These are phyloP conservation scores for Senecio squalidus DNA, from an alignment of 140 eudicot genomes.

Conservation along the genomic window DNA sequence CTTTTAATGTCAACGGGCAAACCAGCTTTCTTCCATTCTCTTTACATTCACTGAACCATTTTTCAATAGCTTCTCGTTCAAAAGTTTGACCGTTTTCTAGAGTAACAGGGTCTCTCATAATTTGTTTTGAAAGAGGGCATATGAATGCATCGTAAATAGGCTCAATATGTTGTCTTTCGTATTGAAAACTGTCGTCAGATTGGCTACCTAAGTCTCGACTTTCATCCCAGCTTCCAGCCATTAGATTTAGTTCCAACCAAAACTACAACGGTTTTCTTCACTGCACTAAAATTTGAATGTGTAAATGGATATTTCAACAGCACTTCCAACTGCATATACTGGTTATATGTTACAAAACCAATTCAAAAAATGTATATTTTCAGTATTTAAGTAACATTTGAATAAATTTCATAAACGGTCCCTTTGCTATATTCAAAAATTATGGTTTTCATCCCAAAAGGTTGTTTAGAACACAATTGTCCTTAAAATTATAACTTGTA, in stretches of 20 bases:
- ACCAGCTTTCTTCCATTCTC: slow-evolving; percentile 61
- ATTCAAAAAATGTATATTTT: background rate
- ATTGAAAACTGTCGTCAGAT: slow-evolving; percentile 71
- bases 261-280: slow-evolving; percentile 3
- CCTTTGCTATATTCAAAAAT: too few relatives aligned
- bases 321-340: background rate
- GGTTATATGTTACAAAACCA: background rate
- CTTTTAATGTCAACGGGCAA: slow-evolving; percentile 68
- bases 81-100: slow-evolving; percentile 76
- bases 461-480: too few relatives aligned
- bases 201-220: slow-evolving; percentile 58
- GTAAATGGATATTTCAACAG: background rate
- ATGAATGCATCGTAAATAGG: slow-evolving; percentile 82
- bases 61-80: slow-evolving; percentile 87
- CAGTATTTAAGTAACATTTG: too few relatives aligned
- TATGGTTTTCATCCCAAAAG: too few relatives aligned
- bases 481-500: too few relatives aligned
- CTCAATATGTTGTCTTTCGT: slow-evolving; percentile 58
- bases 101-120: slow-evolving; percentile 87
- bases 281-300: slow-evolving; percentile 5
- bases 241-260: slow-evolving; percentile 18
- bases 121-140: slow-evolving; percentile 81
- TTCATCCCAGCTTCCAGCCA: slow-evolving; percentile 77
- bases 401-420: too few relatives aligned
- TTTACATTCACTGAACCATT: slow-evolving; percentile 77